Conservation (phyloP, 179 eudicot species). For the Nepenthes alata region DNA sequence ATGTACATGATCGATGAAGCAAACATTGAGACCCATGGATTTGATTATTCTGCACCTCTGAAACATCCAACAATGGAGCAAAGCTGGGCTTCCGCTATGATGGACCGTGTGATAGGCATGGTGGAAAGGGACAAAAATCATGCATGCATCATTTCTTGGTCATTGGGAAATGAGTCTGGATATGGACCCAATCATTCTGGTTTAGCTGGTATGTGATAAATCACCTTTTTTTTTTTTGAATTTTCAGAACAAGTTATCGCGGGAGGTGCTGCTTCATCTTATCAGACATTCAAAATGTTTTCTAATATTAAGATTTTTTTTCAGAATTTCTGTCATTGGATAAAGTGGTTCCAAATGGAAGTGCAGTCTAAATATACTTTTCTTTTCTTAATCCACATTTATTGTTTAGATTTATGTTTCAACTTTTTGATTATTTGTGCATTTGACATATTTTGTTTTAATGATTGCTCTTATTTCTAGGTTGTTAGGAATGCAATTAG, state of each 20-base stretch:
- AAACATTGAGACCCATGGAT: conserved; percentile 97
- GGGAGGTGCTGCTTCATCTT: too few species aligned
- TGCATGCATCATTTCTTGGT: conserved; percentile 89
- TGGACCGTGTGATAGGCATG: conserved; percentile 93
- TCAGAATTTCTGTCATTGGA: too few species aligned
- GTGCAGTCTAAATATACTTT: too few species aligned
- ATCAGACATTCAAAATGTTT: too few species aligned
- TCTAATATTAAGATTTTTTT: neutral
- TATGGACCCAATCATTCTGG: conserved; percentile 98
- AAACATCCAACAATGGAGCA: conserved; percentile 86
- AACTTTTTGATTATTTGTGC: too few species aligned
- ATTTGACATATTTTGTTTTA: too few species aligned
- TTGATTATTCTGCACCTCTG: conserved; percentile 54
- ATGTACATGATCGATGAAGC: conserved; percentile 99
- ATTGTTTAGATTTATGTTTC: too few species aligned
- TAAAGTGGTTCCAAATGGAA: too few species aligned
- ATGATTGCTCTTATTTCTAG: too few species aligned
- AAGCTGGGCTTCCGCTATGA: conserved; percentile 72
- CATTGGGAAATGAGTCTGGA: conserved; percentile 89
- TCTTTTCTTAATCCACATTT: too few species aligned
- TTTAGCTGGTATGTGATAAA: conserved; percentile 56
- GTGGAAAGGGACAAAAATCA: conserved; percentile 98
- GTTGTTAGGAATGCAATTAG: too few species aligned
- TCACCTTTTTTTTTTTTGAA: too few species aligned
- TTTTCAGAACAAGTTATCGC: neutral